Conservation (phyloP, 768 basidiomycete genomes). For the Trametes gibbosa region DNA sequence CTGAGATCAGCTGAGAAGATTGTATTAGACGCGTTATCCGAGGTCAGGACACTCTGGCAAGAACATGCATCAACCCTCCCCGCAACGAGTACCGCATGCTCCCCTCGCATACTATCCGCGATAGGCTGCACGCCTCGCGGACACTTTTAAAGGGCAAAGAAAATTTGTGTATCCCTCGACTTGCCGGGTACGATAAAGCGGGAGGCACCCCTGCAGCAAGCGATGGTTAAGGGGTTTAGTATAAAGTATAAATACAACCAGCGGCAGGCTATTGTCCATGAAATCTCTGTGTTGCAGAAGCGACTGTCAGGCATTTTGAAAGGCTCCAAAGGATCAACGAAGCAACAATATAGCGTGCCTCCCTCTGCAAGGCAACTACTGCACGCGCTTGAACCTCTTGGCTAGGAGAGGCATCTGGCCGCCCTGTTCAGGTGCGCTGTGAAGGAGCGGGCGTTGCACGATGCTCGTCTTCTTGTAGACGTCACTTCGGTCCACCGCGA, state of each 20-base stretch:
- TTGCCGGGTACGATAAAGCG: no score
- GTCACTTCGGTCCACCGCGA: constrained; percentile 25
- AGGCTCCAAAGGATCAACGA: no score
- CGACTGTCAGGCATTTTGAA: no score
- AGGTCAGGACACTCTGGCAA: not conserved
- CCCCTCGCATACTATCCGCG: not conserved
- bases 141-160: no score
- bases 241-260: no score
- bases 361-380: constrained; percentile 16
- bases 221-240: no score
- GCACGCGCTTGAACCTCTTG: constrained; percentile 38
- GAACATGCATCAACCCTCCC: constrained; percentile 17
- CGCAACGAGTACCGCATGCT: not conserved
- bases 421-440: constrained; percentile 14
- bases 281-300: no score
- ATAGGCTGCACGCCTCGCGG: no score
- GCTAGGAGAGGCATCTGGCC: constrained; percentile 27
- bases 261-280: no score
- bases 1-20: no score
- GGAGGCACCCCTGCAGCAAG: no score
- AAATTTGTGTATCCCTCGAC: no score
- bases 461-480: constrained; percentile 20
- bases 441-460: constrained; percentile 27
- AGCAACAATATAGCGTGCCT: not conserved
- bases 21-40: not conserved